A percentile compares a stretch with the other conserved stretches of the same genome.
Evolutionary conservation across 1,284 basidiomycete genomes (phyloP).

Genomic region (Naganishia liquefaciens): DNA sequence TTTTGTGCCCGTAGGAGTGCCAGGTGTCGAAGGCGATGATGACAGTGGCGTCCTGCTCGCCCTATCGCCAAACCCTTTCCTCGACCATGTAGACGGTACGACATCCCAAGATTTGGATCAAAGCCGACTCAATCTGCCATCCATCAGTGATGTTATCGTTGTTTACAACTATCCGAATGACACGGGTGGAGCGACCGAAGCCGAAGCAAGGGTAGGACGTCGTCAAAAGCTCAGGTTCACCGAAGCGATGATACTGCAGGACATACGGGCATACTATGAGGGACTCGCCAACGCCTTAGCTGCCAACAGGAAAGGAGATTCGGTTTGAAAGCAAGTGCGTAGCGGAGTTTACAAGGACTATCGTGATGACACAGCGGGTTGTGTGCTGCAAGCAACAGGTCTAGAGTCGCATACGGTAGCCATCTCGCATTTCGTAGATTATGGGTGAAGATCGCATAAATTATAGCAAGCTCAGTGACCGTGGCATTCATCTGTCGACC

Average conservation of each 20-base stretch:
- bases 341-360: too few relatives aligned
- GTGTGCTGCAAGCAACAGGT: too few relatives aligned
- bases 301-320: too few relatives aligned
- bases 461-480: too few relatives aligned
- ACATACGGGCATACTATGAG: background rate
- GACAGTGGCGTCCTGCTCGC: background rate
- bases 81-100: background rate
- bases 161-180: slow-evolving; percentile 4
- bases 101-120: background rate
- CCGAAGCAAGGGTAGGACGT: background rate
- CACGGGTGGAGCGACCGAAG: background rate
- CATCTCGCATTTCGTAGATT: too few relatives aligned
- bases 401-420: too few relatives aligned
- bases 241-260: slow-evolving; percentile 8
- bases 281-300: too few relatives aligned
- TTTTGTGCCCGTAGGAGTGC: too few relatives aligned
- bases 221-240: background rate
- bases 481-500: too few relatives aligned
- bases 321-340: too few relatives aligned
- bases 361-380: too few relatives aligned
- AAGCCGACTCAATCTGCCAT: background rate
- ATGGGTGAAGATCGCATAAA: too few relatives aligned
- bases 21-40: background rate
- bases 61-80: background rate
- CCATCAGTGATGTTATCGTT: slow-evolving; percentile 1